A percentile compares a stretch with the other conserved stretches of the same genome.
phyloP scores from a whole-genome alignment of 2,329 filamentous ascomycete genomes.

The Proliferodiscus dingleyae region DNA sequence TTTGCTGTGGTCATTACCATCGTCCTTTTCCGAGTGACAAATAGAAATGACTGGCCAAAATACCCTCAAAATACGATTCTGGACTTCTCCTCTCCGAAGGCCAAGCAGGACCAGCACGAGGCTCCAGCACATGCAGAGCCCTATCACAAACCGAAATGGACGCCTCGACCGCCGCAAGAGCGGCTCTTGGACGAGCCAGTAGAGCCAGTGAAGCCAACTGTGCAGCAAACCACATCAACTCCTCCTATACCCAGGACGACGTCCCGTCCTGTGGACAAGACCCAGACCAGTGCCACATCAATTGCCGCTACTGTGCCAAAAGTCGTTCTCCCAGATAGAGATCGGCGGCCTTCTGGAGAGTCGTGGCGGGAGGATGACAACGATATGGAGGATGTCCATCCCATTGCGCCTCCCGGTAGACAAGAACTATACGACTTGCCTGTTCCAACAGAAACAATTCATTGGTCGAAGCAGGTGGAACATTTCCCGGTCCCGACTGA shows the following conservation, averaged over 20 bases:
- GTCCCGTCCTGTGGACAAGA: not conserved
- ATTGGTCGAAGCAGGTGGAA: slow-evolving; percentile 72
- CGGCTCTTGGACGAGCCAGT: not conserved
- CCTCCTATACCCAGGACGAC: not conserved
- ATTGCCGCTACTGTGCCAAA: slow-evolving; percentile 15
- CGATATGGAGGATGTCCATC: slow-evolving; percentile 20
- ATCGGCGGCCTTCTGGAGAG: slow-evolving; percentile 13
- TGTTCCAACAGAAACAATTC: slow-evolving; percentile 36
- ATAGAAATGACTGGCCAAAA: slow-evolving; percentile 36
- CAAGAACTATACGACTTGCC: slow-evolving; percentile 19
- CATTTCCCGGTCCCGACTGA: slow-evolving; percentile 70
- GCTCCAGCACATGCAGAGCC: not conserved
- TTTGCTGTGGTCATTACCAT: slow-evolving; percentile 45
- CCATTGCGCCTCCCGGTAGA: slow-evolving; percentile 26
- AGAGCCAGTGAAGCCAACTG: not conserved
- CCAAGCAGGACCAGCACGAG: not conserved
- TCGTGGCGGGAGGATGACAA: slow-evolving; percentile 13
- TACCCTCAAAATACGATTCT: not conserved
- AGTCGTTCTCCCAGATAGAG: slow-evolving; percentile 25
- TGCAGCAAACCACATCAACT: not conserved
- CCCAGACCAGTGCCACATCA: slow-evolving; percentile 3
- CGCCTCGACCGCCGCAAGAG: not conserved
- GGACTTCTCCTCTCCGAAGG: not conserved
- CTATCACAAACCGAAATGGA: not conserved
- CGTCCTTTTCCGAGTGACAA: slow-evolving; percentile 46